Evolutionary conservation across 176 grass and related monocot species (phyloP), one percentile per base, ranked within the genome.

Genomic region (Chloris gayana): DNA sequence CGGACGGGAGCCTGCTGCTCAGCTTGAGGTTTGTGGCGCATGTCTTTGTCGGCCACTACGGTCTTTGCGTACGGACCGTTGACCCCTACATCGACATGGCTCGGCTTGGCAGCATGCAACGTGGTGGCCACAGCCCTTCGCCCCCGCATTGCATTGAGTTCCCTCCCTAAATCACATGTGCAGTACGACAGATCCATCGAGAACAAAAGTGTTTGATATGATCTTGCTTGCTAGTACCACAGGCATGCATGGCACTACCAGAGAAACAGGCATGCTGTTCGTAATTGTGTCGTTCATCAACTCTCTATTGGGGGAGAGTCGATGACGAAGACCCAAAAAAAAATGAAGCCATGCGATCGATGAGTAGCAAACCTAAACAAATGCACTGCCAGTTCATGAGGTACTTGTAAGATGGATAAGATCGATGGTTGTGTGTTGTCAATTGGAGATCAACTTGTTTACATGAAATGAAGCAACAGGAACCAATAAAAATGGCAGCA

Each of bases 41-140:
- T 88, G 87, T 78, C 42, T 60, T 84, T 88, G 93, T 96, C 93
- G 90, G 93, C 93, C 93, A 96, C 93, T 92, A 79, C 17, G 77
- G 64, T 80, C 79, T 86, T 64, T 72, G 67, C 26, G 68, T 86
- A 82, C 83, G 83, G 80, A 22, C 51, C 59, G 68, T 74, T 89
- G 87, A 79, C 74, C 70, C 73, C 73, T 81, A 85, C 82, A 82
- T 85, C 82, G 33, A 41, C 82, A 66, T 41, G 77, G 83, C 57
- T 59, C 72, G 68, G 57, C 83, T 82, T 82, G 83, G 73, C 61
- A 79, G 83, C 74, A 69, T 86, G 74, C 88, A 90, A 76, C 83
- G 87, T 86, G 83, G 24, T 37, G 68, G 56, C 79, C 79, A 58
- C 62, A 41, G 32, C 54, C 9, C 6, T 4, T 31, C 27, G 44